Evolutionary conservation across 1,284 basidiomycete species (phyloP).

Genomic region (Neonothopanus nambi): DNA sequence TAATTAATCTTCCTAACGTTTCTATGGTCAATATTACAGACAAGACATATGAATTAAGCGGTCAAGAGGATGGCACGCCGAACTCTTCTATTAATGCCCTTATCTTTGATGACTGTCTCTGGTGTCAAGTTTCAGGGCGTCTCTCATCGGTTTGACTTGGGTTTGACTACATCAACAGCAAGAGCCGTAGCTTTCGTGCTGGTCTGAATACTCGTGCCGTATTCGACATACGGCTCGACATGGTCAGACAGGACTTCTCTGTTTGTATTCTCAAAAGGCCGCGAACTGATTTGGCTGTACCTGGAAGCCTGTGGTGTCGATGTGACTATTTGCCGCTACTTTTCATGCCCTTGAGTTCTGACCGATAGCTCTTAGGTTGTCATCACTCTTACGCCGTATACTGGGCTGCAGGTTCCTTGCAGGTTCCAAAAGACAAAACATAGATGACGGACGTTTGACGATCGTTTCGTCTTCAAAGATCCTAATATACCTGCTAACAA

Average conservation of each 20-base stretch:
- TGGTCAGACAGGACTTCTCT: conserved; percentile 44
- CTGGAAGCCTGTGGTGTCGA: conserved; percentile 47
- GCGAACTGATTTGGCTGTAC: conserved; percentile 48
- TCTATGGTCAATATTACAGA: conserved; percentile 39
- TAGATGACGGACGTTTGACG: no score
- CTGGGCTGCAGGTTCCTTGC: no score
- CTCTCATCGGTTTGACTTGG: no score
- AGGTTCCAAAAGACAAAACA: neutral
- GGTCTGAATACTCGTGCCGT: no score
- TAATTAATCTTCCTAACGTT: conserved; percentile 46
- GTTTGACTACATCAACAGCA: conserved; percentile 36
- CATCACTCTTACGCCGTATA: conserved; percentile 31
- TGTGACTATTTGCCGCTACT: conserved; percentile 25
- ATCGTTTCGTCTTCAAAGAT: no score
- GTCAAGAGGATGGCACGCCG: conserved; percentile 35
- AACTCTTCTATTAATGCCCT: conserved; percentile 36
- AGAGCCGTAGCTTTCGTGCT: neutral
- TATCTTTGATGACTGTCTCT: no score
- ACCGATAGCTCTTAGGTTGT: conserved; percentile 22
- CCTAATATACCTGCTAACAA: no score
- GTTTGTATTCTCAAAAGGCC: conserved; percentile 40
- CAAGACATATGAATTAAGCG: conserved; percentile 29
- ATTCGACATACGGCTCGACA: no score
- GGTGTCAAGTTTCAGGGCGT: no score
- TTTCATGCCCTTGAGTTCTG: neutral